Percentiles rank a stretch among this genome's conserved stretches.
phyloP scores from a whole-genome alignment of 1,139 yeast species.

The Arxiozyma heterogenica region DNA sequence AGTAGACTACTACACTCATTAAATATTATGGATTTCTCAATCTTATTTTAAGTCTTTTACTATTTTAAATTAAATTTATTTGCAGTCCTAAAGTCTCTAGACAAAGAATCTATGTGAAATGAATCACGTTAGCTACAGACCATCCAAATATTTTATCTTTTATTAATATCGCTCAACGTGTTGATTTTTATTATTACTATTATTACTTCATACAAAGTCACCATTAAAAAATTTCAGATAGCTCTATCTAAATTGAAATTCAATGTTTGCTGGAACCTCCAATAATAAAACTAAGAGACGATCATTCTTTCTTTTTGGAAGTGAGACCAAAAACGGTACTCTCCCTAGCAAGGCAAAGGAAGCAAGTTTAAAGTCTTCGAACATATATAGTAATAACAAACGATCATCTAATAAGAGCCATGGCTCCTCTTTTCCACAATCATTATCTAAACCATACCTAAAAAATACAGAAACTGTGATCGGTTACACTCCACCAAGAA shows the following conservation, averaged over 20 bases:
- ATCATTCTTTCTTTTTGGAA: constrained; percentile 23
- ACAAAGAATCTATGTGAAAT: background rate
- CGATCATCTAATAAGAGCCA: background rate
- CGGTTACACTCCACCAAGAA: background rate
- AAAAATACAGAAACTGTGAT: background rate
- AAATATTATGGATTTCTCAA: too few relatives aligned
- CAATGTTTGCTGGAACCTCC: constrained; percentile 15
- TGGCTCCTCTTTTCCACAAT: background rate
- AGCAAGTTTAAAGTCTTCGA: background rate
- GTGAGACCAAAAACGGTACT: constrained; percentile 5
- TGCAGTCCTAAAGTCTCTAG: background rate
- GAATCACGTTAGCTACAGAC: background rate
- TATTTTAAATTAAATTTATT: too few relatives aligned
- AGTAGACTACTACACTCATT: too few relatives aligned
- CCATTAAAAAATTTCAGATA: background rate
- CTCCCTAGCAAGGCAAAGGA: background rate
- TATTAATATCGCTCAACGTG: too few relatives aligned
- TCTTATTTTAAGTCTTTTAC: background rate
- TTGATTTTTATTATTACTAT: background rate
- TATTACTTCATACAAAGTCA: background rate
- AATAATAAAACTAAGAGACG: constrained; percentile 14
- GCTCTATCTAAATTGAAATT: background rate
- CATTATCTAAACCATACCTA: background rate
- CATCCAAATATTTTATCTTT: too few relatives aligned
- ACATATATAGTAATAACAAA: background rate